Evolutionary conservation across 163 green algal species (phyloP), one percentile per base, ranked within the genome.

Genomic region (Trebouxia gelatinosa): DNA sequence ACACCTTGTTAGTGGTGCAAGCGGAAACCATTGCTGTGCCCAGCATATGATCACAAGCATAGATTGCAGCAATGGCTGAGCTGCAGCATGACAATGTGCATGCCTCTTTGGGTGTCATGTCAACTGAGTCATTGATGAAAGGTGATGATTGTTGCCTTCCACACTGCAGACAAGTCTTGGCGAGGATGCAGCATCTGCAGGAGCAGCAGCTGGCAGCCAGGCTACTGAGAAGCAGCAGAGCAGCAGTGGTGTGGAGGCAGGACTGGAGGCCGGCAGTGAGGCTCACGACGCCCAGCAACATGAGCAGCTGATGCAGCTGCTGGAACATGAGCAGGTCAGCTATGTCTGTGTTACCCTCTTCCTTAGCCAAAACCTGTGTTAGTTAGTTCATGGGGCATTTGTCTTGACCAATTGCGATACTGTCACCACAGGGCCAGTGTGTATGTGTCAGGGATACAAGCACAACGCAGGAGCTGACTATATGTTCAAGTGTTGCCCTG

Each of bases 301-400:
- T 11, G 43, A 76, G 28, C 31, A 59, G 16, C 9, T 76, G 4
- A 40, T 40, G 39, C 39, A 64, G 43, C 68, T 76, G 26, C 68
- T 76, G 43, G 32, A 76, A 19, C 39, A 59, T 11, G 68, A 76
- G 46, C 68, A 76, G 68, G 68, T 76, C 19, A 13, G 16, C 17
- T 26, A 31, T 28, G 23, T 50, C 28, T 71, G 1, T 3, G 28
- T 32, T 17, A 67, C 13, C 17, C 28, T 17, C 26, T 32, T 11
- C 28, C n/a, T 6, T 67, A 38, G 28, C 6, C 26, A 32, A 17
- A 11, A 54, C 43, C 13, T 13, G 13, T 54, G 43, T 9, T 54
- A 54, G 43, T 13, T 23, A 13, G 11, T 13, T 54, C 43, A 54
- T 9, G 43, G 11, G 13, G 43, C 13, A 13, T 54, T 9, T 9